Evolutionary conservation across 805 yeast species (phyloP).

Genomic region (Kazachstania viticola): DNA sequence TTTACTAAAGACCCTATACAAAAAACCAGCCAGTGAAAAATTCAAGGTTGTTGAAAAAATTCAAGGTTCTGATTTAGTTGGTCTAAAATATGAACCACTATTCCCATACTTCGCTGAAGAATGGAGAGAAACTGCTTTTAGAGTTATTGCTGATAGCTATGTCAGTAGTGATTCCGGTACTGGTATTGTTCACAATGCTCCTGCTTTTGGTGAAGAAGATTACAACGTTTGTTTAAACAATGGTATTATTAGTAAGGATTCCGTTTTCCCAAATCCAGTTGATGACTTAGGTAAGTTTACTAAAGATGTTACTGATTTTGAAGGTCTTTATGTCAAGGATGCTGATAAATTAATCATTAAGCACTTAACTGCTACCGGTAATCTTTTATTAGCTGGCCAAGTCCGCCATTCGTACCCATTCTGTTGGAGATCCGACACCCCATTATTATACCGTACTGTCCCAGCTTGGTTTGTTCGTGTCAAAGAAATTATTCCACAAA

Average conservation of each 20-base stretch:
- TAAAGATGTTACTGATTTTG: conserved; percentile 56
- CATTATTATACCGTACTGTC: conserved; percentile 87
- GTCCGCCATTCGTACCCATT: conserved; percentile 94
- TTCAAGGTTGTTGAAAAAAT: conserved; percentile 71
- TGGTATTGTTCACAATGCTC: conserved; percentile 97
- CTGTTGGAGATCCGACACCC: conserved; percentile 99
- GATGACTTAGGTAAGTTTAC: conserved; percentile 89
- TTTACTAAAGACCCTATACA: conserved; percentile 74
- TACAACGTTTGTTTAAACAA: conserved; percentile 64
- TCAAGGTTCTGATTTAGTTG: conserved; percentile 70
- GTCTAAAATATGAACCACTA: conserved; percentile 70
- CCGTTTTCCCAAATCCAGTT: conserved; percentile 83
- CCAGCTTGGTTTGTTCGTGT: conserved; percentile 98
- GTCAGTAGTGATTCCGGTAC: conserved; percentile 95
- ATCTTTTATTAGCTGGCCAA: conserved; percentile 66
- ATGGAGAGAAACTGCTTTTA: conserved; percentile 69
- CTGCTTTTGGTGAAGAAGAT: conserved; percentile 99
- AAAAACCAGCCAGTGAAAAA: conserved; percentile 88
- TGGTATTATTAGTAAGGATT: conserved; percentile 61
- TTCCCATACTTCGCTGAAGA: conserved; percentile 70
- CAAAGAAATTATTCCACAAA: conserved; percentile 74
- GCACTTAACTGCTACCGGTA: conserved; percentile 65
- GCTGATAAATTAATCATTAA: conserved; percentile 90
- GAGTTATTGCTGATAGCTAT: conserved; percentile 69
- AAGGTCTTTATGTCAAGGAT: conserved; percentile 84